These are phyloP conservation scores for Brassica nigra DNA, from an alignment of 345 rosid genomes.

Conservation along the genomic window DNA sequence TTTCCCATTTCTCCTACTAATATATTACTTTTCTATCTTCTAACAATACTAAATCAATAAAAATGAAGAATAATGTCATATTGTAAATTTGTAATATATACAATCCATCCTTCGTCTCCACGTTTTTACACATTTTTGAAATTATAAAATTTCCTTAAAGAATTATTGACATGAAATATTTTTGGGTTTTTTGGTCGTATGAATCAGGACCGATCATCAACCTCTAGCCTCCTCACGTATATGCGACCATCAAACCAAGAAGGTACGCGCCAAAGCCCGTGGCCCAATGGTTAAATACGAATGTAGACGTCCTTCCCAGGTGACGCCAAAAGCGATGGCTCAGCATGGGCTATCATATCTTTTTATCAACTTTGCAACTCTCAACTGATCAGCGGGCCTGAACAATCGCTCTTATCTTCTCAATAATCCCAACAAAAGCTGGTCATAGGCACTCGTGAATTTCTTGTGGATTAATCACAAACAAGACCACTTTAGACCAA, in stretches of 20 bases:
- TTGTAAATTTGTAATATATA: too few species aligned
- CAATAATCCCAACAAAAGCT: background rate
- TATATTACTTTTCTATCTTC: too few species aligned
- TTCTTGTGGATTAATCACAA: background rate
- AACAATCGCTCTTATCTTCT: background rate
- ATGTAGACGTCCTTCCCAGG: background rate
- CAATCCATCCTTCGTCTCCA: background rate
- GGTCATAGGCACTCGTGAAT: background rate
- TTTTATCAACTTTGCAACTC: background rate
- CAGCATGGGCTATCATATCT: background rate
- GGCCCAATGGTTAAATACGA: too few species aligned
- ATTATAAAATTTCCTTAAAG: background rate
- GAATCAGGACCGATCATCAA: background rate
- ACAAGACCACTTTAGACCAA: background rate
- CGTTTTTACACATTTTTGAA: background rate
- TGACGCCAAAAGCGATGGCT: background rate
- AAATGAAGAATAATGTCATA: too few species aligned
- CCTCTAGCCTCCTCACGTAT: background rate
- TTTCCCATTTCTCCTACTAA: too few species aligned
- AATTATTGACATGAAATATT: background rate
- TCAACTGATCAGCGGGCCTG: background rate
- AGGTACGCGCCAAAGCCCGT: too few species aligned
- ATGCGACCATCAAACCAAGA: background rate
- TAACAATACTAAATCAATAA: too few species aligned
- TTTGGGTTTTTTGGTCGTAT: background rate